Evolutionary conservation across 768 basidiomycete genomes (phyloP).

Genomic region (Lentinula raphanica): DNA sequence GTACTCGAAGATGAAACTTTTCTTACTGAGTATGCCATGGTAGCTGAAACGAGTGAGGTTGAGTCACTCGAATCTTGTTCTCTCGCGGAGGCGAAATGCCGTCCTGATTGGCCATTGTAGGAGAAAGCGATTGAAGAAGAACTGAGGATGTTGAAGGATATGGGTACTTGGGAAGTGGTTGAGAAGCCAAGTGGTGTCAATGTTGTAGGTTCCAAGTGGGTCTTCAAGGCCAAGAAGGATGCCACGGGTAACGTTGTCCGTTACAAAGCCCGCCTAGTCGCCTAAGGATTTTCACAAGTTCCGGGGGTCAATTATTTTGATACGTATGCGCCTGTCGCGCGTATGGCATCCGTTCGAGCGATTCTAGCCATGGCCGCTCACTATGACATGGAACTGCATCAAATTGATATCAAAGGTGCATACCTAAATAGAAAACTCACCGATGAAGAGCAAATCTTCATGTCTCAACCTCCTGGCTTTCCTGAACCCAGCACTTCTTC

Average conservation of each 20-base stretch:
- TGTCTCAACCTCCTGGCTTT: slow-evolving; percentile 25
- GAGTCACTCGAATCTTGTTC: slow-evolving; percentile 14
- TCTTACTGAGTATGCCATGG: slow-evolving; percentile 13
- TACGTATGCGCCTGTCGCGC: slow-evolving; percentile 13
- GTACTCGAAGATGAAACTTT: slow-evolving; percentile 5
- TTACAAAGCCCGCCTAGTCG: slow-evolving; percentile 29
- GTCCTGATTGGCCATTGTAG: slow-evolving; percentile 13
- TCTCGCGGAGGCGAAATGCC: not conserved
- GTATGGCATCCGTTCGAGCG: slow-evolving; percentile 5
- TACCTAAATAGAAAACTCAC: slow-evolving; percentile 26
- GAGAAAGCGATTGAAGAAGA: slow-evolving; percentile 11
- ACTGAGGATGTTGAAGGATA: slow-evolving; percentile 15
- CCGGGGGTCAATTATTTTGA: slow-evolving; percentile 24
- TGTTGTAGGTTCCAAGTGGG: slow-evolving; percentile 16
- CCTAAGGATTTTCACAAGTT: slow-evolving; percentile 30
- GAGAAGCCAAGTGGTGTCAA: slow-evolving; percentile 10
- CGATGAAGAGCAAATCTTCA: slow-evolving; percentile 24
- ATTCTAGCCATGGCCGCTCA: slow-evolving; percentile 22
- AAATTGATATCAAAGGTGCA: slow-evolving; percentile 25
- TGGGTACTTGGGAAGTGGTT: slow-evolving; percentile 17
- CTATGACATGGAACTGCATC: slow-evolving; percentile 22
- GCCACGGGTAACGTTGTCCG: slow-evolving; percentile 17
- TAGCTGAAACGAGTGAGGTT: slow-evolving; percentile 13
- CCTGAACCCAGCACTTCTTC: not conserved
- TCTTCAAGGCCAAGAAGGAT: slow-evolving; percentile 25